phyloP scores from a whole-genome alignment of 2,329 filamentous ascomycete species.

The Fusarium dlaminii region DNA sequence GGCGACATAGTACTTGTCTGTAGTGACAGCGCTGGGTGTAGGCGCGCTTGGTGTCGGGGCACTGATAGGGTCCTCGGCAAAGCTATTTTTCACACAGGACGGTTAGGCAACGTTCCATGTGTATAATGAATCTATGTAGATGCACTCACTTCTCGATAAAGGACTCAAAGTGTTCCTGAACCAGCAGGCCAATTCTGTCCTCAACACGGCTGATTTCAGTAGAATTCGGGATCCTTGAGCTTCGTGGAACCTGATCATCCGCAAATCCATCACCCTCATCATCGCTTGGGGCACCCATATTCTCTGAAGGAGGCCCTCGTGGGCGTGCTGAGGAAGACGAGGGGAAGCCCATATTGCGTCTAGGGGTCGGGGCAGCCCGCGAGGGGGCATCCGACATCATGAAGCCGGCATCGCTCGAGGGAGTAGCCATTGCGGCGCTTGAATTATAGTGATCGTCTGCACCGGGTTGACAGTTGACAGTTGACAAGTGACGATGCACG shows the following conservation, averaged over 20 bases:
- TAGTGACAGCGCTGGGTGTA: conserved; percentile 75
- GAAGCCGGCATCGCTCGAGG: conserved; percentile 63
- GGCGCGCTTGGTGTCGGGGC: conserved; percentile 65
- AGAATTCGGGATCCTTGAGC: conserved; percentile 58
- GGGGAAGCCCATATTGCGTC: conserved; percentile 54
- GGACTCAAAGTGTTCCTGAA: conserved; percentile 80
- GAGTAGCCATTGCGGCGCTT: conserved; percentile 55
- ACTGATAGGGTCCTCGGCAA: conserved; percentile 71
- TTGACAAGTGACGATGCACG: neutral
- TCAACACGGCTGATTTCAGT: conserved; percentile 74
- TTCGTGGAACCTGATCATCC: conserved; percentile 69
- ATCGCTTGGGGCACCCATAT: conserved; percentile 67
- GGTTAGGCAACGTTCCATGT: neutral
- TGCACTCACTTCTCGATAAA: conserved; percentile 77
- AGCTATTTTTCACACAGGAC: conserved; percentile 53
- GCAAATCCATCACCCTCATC: conserved; percentile 70
- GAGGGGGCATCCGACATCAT: conserved; percentile 66
- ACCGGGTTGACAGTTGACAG: neutral
- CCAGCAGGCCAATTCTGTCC: conserved; percentile 77
- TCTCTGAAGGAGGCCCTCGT: conserved; percentile 70
- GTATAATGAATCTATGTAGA: neutral
- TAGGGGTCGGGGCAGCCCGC: conserved; percentile 54
- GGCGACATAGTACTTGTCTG: conserved; percentile 85
- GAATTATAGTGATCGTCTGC: neutral
- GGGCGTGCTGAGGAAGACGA: conserved; percentile 65